A percentile compares a stretch with the other conserved stretches of the same genome.
These are phyloP conservation scores for Lipomyces sp. DNA, from an alignment of 805 yeast species.

Conservation along the genomic window DNA sequence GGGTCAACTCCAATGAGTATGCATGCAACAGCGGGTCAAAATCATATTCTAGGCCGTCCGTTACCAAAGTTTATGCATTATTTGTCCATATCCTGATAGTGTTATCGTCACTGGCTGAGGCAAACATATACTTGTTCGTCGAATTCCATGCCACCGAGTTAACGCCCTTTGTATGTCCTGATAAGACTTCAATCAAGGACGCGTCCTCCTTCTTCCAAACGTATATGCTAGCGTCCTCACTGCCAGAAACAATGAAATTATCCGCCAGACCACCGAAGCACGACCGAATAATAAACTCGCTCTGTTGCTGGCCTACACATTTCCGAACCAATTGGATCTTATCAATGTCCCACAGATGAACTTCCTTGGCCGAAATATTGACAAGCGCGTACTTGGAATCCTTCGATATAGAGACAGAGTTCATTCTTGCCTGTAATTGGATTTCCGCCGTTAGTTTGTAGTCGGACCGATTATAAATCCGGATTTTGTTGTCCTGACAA, in stretches of 20 bases:
- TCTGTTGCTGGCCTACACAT: conserved; percentile 74
- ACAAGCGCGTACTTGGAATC: conserved; percentile 63
- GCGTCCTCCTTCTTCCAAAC: conserved; percentile 80
- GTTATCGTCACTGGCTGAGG: conserved; percentile 84
- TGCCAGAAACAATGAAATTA: conserved; percentile 74
- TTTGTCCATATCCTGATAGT: conserved; percentile 46
- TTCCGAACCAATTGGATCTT: conserved; percentile 63
- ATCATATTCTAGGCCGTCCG: neutral
- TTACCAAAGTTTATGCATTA: neutral
- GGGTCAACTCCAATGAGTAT: neutral
- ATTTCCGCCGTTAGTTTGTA: conserved; percentile 53
- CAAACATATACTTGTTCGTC: conserved; percentile 57
- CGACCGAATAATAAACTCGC: conserved; percentile 71
- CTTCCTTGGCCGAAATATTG: conserved; percentile 69
- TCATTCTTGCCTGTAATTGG: conserved; percentile 60
- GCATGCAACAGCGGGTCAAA: neutral
- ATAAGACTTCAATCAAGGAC: conserved; percentile 61
- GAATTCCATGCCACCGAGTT: conserved; percentile 82
- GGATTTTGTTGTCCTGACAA: conserved; percentile 64
- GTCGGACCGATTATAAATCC: conserved; percentile 59
- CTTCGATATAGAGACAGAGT: conserved; percentile 65
- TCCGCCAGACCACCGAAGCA: conserved; percentile 76
- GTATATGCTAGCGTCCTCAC: conserved; percentile 78
- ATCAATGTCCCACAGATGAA: conserved; percentile 79
- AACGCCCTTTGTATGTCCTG: conserved; percentile 69